phyloP scores from a whole-genome alignment of 495 filamentous ascomycete genomes.

The Annulohypoxylon maeteangense region DNA sequence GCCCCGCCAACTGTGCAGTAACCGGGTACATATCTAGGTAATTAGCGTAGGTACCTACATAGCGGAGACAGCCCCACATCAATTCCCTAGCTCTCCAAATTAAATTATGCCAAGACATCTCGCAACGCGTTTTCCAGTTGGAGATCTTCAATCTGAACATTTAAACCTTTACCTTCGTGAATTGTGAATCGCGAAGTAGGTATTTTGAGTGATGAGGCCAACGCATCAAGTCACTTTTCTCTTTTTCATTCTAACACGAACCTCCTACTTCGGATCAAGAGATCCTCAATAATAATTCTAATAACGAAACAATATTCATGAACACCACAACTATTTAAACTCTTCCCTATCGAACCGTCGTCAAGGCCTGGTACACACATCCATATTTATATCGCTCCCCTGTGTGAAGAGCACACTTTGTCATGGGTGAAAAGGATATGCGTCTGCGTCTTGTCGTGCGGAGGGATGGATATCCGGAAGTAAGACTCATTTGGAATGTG shows the following conservation, averaged over 20 bases:
- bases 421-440: conserved; percentile 61
- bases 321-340: neutral
- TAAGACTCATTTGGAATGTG: conserved; percentile 78
- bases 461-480: conserved; percentile 81
- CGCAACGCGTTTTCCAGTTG: neutral
- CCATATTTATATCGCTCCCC: neutral
- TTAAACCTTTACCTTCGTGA: neutral
- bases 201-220: neutral
- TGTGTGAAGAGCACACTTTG: neutral
- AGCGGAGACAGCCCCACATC: neutral
- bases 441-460: conserved; percentile 84
- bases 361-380: neutral
- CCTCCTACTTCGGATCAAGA: neutral
- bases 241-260: neutral
- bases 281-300: neutral
- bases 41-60: neutral
- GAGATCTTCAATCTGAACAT: neutral
- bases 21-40: neutral
- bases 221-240: neutral
- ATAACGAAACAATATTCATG: neutral
- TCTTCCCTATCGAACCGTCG: neutral
- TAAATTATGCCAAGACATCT: neutral
- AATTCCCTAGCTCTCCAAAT: neutral
- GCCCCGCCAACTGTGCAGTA: neutral
- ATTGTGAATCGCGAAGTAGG: neutral